phyloP scores from a whole-genome alignment of 306 rosid genomes.

The Aeschynomene evenia region DNA sequence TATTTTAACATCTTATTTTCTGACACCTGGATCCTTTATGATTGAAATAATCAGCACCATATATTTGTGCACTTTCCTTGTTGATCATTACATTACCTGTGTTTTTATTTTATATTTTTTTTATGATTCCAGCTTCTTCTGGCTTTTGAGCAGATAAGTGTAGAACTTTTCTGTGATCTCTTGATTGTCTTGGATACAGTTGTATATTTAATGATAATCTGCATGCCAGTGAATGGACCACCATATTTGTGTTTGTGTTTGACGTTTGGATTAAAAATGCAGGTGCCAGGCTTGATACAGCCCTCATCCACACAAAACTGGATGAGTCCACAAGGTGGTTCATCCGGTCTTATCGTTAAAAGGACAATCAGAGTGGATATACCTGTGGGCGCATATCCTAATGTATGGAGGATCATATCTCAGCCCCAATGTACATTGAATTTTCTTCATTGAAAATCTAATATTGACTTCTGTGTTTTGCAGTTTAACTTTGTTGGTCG shows the following conservation, averaged over 20 bases:
- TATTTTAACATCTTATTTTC: constrained; percentile 12
- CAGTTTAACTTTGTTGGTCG: constrained; percentile 98
- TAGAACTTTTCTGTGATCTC: constrained; percentile 30
- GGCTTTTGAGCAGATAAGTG: constrained; percentile 30
- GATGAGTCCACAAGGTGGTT: constrained; percentile 73
- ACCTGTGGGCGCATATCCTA: constrained; percentile 81
- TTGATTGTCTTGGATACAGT: constrained; percentile 28
- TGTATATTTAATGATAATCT: constrained; percentile 29
- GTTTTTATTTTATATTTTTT: not conserved
- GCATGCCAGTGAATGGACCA: constrained; percentile 26
- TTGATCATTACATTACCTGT: constrained; percentile 14
- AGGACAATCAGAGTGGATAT: constrained; percentile 92
- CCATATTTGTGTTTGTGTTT: constrained; percentile 27
- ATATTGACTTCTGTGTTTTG: constrained; percentile 34
- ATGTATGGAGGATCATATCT: constrained; percentile 44
- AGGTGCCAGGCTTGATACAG: constrained; percentile 79
- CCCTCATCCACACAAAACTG: constrained; percentile 72
- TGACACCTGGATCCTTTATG: constrained; percentile 18
- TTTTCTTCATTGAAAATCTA: constrained; percentile 19
- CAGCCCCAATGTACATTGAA: not conserved
- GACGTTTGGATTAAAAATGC: constrained; percentile 45
- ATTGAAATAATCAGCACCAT: constrained; percentile 6
- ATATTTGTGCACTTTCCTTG: constrained; percentile 2
- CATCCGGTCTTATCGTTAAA: constrained; percentile 85
- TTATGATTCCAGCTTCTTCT: constrained; percentile 8